phyloP scores from a whole-genome alignment of 1,284 basidiomycete genomes.

The Rhodotorula sp. region DNA sequence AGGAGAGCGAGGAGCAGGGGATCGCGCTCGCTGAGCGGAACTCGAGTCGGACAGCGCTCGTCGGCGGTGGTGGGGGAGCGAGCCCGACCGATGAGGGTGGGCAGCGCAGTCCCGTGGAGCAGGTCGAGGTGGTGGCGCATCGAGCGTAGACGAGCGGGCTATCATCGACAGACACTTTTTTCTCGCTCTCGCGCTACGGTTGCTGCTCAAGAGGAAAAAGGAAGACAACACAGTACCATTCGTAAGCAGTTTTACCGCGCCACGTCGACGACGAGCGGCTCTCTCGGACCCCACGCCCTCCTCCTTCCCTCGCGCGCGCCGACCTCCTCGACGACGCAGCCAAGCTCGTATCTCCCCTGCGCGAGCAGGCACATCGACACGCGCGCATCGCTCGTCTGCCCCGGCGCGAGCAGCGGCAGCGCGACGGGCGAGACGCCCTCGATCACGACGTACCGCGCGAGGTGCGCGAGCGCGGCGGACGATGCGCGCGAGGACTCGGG shows the following conservation, averaged over 20 bases:
- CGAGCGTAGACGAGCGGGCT: neutral
- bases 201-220: no score
- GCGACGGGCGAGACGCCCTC: constrained; percentile 39
- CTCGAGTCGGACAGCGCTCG: constrained; percentile 1
- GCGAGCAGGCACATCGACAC: constrained; percentile 73
- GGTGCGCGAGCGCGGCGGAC: constrained; percentile 45
- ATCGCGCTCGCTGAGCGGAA: neutral
- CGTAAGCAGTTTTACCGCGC: neutral
- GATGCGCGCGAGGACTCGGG: constrained; percentile 55
- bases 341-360: constrained; percentile 68
- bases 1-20: neutral
- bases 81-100: neutral
- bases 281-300: constrained; percentile 7
- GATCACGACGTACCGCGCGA: constrained; percentile 41
- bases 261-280: constrained; percentile 11
- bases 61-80: neutral
- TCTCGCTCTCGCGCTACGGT: neutral
- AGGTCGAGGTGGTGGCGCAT: neutral
- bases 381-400: constrained; percentile 51
- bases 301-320: neutral
- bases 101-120: neutral
- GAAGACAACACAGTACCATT: no score
- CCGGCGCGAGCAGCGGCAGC: constrained; percentile 24
- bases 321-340: constrained; percentile 55
- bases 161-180: constrained; percentile 8